Base-by-base conservation (phyloP, 208 protist genomes). In the Leishmania aethiopica region DNA sequence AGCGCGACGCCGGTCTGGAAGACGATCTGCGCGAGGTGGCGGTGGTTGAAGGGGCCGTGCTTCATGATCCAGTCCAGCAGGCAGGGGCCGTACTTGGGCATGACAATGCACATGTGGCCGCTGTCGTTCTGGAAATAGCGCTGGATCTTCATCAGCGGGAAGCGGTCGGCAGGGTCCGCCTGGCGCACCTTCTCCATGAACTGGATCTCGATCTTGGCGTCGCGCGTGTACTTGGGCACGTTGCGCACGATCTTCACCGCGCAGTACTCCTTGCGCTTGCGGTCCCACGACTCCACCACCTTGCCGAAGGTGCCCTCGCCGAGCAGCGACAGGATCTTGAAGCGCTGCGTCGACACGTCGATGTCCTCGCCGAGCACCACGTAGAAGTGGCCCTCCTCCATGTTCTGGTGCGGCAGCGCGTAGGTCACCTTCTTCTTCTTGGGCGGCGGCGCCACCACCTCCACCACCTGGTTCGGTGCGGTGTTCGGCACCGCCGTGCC, bases 221-320 rank as follows among this genome's bases (percentile, higher is more conserved):
- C 94, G 55, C 91, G 87, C 37, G 92, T 95, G 89, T 97, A 97
- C 89, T 95, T 95, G 79, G 91, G 83, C 53, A 95, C 86, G 81
- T 92, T 95, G 66, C 92, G 93, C 75, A 97, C 92, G 79, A 97
- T 95, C 86, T 97, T 97, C 55, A 97, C 92, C 15, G 94, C 94
- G 82, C 92, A 94, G 89, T 96, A 96, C 85, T 93, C 89, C 84
- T 95, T 91, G 57, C 91, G 87, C 83, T 96, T 95, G 78, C 94
- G 90, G 81, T 97, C 94, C 92, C 93, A 97, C 77, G 93, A 90
- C 86, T 97, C 91, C 45, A 98, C 91, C 57, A 97, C 95, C 85
- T 96, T 97, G 74, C 91, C 95, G 81, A 97, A 97, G 45, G 95
- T 98, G 75, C 95, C 95, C 86, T 98, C 92, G 67, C 95, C 93